Conservation (phyloP, 768 basidiomycete species). For the Hericium erinaceus region DNA sequence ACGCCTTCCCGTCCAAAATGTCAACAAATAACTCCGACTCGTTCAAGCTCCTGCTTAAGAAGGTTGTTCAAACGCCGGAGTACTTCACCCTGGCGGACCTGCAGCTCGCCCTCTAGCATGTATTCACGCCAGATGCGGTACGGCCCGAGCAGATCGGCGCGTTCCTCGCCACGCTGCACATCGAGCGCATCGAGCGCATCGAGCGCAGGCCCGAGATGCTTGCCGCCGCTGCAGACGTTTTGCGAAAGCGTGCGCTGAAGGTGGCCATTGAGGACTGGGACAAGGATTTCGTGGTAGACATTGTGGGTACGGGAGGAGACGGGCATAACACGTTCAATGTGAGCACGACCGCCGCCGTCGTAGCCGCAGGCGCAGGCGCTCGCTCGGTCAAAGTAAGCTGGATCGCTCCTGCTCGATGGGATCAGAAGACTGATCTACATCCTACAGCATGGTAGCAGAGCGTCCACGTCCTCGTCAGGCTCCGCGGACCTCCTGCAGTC, state of each 20-base stretch:
- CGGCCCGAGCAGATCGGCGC: conserved; percentile 77
- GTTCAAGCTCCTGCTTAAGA: conserved; percentile 73
- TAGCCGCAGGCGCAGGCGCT: conserved; percentile 91
- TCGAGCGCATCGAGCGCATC: conserved; percentile 65
- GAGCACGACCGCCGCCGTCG: conserved; percentile 87
- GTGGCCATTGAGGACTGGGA: conserved; percentile 49
- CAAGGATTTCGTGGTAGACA: conserved; percentile 62
- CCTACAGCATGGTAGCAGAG: conserved; percentile 75
- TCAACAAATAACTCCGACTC: conserved; percentile 26
- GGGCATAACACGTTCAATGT: conserved; percentile 96
- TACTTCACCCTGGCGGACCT: conserved; percentile 75
- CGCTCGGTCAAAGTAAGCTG: conserved; percentile 77
- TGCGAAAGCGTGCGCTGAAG: conserved; percentile 58
- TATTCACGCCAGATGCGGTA: conserved; percentile 56
- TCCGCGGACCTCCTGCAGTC: conserved; percentile 88
- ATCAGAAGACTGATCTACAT: neutral
- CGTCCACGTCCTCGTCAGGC: conserved; percentile 90
- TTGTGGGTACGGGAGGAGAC: conserved; percentile 93
- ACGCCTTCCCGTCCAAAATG: neutral
- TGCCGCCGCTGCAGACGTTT: conserved; percentile 66
- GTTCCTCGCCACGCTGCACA: conserved; percentile 79
- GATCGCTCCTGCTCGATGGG: neutral
- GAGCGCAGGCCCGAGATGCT: conserved; percentile 72
- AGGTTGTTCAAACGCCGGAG: conserved; percentile 73
- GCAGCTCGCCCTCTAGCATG: conserved; percentile 59